Percentiles rank a stretch among this genome's conserved stretches.
Conservation (phyloP, 148 eudicot species). For the Nepenthes mirabilis region DNA sequence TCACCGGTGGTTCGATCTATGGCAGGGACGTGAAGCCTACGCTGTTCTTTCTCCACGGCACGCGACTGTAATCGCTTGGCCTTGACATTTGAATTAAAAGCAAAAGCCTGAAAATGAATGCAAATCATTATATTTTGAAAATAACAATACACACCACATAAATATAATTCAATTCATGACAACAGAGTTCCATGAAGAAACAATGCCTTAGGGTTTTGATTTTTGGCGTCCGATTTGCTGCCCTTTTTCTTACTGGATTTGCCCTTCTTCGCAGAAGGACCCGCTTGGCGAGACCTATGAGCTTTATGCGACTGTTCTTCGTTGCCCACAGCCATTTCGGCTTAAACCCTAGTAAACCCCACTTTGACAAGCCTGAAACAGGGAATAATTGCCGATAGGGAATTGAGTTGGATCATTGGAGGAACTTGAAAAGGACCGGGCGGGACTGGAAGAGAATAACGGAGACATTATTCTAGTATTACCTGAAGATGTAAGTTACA, state of each 20-base stretch:
- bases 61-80: slow-evolving; percentile 66
- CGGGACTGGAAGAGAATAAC: no score
- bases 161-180: no score
- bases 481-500: no score
- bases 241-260: slow-evolving; percentile 23
- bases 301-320: slow-evolving; percentile 43
- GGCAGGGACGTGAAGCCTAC: slow-evolving; percentile 66
- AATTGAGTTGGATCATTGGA: no score
- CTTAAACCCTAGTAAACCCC: slow-evolving; percentile 5
- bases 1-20: slow-evolving; percentile 70
- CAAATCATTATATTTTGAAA: no score
- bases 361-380: background rate
- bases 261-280: slow-evolving; percentile 45
- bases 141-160: background rate
- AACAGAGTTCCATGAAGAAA: background rate
- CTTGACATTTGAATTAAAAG: slow-evolving; percentile 58
- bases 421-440: no score
- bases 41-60: slow-evolving; percentile 79
- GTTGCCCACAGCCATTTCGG: slow-evolving; percentile 26
- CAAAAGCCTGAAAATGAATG: slow-evolving; percentile 45
- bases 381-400: no score
- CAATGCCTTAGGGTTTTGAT: slow-evolving; percentile 66
- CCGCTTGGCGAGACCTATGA: slow-evolving; percentile 51
- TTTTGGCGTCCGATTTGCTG: slow-evolving; percentile 19
- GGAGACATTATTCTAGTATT: no score